phyloP scores from a whole-genome alignment of 768 basidiomycete genomes.

The Kwoniella dendrophila region DNA sequence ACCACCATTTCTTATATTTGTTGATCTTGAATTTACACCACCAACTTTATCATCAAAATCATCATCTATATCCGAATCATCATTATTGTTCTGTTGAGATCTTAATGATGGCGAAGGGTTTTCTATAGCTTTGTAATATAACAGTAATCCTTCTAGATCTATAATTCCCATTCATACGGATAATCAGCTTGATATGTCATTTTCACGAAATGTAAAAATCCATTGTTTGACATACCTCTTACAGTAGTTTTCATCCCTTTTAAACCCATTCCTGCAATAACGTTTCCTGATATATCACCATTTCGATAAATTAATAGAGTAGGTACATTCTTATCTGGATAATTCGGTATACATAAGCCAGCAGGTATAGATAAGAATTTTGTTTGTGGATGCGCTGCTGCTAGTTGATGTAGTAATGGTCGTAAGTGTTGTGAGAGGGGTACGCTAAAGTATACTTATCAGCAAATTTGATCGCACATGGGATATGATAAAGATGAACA shows the following conservation, averaged over 20 bases:
- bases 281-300: constrained; percentile 85
- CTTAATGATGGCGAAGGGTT: constrained; percentile 55
- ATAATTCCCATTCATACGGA: constrained; percentile 59
- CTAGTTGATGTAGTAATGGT: constrained; percentile 70
- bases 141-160: constrained; percentile 54
- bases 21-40: constrained; percentile 58
- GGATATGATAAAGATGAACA: constrained; percentile 49
- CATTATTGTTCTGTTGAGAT: constrained; percentile 17
- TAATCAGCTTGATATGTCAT: constrained; percentile 3
- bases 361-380: constrained; percentile 97
- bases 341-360: constrained; percentile 92
- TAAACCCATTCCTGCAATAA: constrained; percentile 67
- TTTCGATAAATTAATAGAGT: constrained; percentile 90
- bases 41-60: constrained; percentile 59
- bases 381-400: constrained; percentile 80
- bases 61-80: constrained; percentile 50
- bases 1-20: constrained; percentile 40
- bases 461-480: background rate
- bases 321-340: constrained; percentile 85
- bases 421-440: constrained; percentile 77
- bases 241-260: constrained; percentile 65
- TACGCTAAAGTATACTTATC: constrained; percentile 61
- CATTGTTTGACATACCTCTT: constrained; percentile 68
- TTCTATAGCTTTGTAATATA: constrained; percentile 69
- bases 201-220: background rate